Base-by-base conservation (phyloP, 768 basidiomycete genomes). In the Kwoniella mangroviensis region DNA sequence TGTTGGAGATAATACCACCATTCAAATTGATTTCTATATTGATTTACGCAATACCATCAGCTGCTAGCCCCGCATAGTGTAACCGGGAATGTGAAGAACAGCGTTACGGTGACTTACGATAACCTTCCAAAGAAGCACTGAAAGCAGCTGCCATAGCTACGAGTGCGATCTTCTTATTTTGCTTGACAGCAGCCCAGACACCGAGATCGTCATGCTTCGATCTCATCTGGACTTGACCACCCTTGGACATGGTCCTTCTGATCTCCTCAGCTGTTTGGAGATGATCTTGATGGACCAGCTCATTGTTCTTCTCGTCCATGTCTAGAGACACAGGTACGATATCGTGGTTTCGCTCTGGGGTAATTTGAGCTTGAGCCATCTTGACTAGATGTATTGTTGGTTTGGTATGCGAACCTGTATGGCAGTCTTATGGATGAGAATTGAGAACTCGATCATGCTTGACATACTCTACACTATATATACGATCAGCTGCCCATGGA, bases 81-180 rank as follows among this genome's bases (percentile, higher is more conserved):
- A 52, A 52, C 45, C 45, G 45, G 45, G 3, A 49, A 15, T 49
- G 11, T 61, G 11, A 6, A 34, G 34, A 34, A 7, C 34, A 34
- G 4, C 34, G 34, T 34, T 7, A 7, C 6, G 6, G 5, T 34
- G 6, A 67, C 74, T 64, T 42, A 75, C 74, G 76, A 55, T 78
- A 78, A 24, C 76, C 76, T 60, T 78, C 76, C 34, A 73, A 24
- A 24, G 70, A 56, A 61, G 74, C 74, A 53, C 61, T 59, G 53
- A 75, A 75, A 15, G 74, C 76, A 22, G 74, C 74, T 26, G 67
- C 56, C 67, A 73, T 69, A 52, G 70, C 71, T 19, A 73, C 60
- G 15, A 59, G 15, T 15, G 53, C 40, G 19, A 73, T 68, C 4
- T 28, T 28, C 71, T 72, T 73, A 68, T 73, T 72, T 9, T 63